phyloP scores from a whole-genome alignment of 2,329 filamentous ascomycete genomes.

The Tympanopsis confertula region DNA sequence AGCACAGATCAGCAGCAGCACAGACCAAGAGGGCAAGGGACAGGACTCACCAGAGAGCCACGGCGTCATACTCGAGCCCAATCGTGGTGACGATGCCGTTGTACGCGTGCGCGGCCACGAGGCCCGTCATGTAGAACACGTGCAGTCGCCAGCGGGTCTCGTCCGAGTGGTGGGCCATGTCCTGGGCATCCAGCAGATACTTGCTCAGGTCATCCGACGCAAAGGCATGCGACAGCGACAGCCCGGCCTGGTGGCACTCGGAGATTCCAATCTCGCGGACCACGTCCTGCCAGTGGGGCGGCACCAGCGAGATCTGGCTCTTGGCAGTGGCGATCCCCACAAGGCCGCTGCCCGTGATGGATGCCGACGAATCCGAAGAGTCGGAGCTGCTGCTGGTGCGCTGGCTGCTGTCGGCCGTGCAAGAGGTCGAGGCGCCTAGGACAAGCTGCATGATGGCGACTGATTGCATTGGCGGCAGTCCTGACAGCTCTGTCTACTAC shows the following conservation, averaged over 20 bases:
- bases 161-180: slow-evolving; percentile 48
- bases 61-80: slow-evolving; percentile 64
- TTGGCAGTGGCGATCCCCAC: slow-evolving; percentile 14
- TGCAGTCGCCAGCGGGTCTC: slow-evolving; percentile 68
- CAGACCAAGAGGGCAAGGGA: neutral
- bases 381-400: slow-evolving; percentile 1
- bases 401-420: too few species aligned
- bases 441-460: too few species aligned
- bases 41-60: slow-evolving; percentile 62
- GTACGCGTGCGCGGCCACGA: slow-evolving; percentile 64
- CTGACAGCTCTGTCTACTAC: too few species aligned
- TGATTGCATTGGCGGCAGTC: too few species aligned
- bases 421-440: too few species aligned
- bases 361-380: slow-evolving; percentile 7
- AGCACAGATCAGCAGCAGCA: neutral
- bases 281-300: slow-evolving; percentile 36
- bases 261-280: slow-evolving; percentile 52
- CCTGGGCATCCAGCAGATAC: slow-evolving; percentile 65
- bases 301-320: slow-evolving; percentile 33
- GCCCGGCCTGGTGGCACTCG: slow-evolving; percentile 61
- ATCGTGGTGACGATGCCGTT: slow-evolving; percentile 65
- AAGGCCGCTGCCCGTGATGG: neutral
- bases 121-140: slow-evolving; percentile 65
- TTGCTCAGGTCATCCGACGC: slow-evolving; percentile 60
- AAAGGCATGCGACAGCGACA: slow-evolving; percentile 68